Percentiles rank a stretch among this genome's conserved stretches.
Conservation (phyloP, 495 filamentous ascomycete genomes). For the Penicillium coprophilum region DNA sequence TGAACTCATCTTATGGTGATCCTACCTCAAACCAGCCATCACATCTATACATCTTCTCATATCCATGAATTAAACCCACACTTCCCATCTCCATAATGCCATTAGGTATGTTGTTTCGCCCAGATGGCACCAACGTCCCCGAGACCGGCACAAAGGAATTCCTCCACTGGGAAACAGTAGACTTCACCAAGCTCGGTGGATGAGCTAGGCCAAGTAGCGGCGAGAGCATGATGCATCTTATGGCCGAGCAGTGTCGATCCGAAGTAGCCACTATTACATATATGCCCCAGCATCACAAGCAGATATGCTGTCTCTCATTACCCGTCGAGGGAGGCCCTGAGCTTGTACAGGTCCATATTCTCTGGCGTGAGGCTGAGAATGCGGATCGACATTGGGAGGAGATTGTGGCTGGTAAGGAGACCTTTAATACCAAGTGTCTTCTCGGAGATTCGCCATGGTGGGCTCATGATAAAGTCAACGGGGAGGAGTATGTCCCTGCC, state of each 20-base stretch:
- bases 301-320: background rate
- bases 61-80: background rate
- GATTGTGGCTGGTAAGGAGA: background rate
- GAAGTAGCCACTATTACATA: background rate
- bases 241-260: conserved; percentile 4
- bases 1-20: background rate
- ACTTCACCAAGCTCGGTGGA: background rate
- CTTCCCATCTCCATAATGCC: background rate
- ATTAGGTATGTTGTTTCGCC: conserved; percentile 1
- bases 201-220: background rate
- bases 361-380: background rate
- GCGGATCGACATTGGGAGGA: conserved; percentile 4
- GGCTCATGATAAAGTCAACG: background rate
- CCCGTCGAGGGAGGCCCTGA: background rate
- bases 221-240: conserved; percentile 1
- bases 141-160: background rate
- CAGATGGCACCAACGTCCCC: background rate
- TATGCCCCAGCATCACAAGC: background rate
- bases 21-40: background rate
- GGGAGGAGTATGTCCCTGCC: background rate
- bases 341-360: background rate
- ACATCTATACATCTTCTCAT: background rate
- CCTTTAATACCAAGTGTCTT: background rate
- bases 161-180: conserved; percentile 5
- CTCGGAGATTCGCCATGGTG: background rate